A percentile compares a stretch with the other conserved stretches of the same genome.
These are phyloP conservation scores for Ilyonectria mors-panacis DNA, from an alignment of 2,329 filamentous ascomycete species.

Conservation along the genomic window DNA sequence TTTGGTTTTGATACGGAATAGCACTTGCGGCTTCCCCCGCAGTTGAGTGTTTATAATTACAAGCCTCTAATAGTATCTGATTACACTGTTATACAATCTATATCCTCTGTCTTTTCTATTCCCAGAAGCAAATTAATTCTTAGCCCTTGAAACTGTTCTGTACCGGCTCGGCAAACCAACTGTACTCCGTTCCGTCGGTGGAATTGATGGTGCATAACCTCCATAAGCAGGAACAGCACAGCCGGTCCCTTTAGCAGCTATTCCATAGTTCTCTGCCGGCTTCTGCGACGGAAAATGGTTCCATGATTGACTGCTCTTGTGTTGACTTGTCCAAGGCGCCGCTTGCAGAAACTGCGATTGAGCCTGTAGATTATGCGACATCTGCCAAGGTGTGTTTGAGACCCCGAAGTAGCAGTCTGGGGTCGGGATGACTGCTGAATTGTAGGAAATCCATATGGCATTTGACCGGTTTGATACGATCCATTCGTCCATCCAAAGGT, in stretches of 20 bases:
- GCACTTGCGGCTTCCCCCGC: neutral
- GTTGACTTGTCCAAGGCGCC: constrained; percentile 25
- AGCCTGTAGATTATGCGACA: constrained; percentile 26
- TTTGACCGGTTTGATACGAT: constrained; percentile 11
- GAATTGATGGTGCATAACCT: constrained; percentile 30
- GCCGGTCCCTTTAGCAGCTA: neutral
- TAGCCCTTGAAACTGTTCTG: constrained; percentile 31
- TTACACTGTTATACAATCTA: neutral
- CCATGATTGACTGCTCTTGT: constrained; percentile 13
- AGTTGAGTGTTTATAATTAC: neutral
- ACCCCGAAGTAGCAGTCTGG: constrained; percentile 12
- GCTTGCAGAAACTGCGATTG: constrained; percentile 29
- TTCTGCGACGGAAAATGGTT: neutral
- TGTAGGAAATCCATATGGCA: constrained; percentile 27
- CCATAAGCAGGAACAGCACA: constrained; percentile 23
- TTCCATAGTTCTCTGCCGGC: neutral
- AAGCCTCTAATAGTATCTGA: neutral
- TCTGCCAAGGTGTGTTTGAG: constrained; percentile 26
- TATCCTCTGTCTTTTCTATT: neutral
- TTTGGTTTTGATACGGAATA: neutral
- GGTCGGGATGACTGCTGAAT: constrained; percentile 21
- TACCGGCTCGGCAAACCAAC: constrained; percentile 38
- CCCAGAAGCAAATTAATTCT: neutral
- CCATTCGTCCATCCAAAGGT: constrained; percentile 21
- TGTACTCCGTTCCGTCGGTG: constrained; percentile 35